Evolutionary conservation across 495 filamentous ascomycete species (phyloP).

Genomic region (Thermothielavioides terrestris): DNA sequence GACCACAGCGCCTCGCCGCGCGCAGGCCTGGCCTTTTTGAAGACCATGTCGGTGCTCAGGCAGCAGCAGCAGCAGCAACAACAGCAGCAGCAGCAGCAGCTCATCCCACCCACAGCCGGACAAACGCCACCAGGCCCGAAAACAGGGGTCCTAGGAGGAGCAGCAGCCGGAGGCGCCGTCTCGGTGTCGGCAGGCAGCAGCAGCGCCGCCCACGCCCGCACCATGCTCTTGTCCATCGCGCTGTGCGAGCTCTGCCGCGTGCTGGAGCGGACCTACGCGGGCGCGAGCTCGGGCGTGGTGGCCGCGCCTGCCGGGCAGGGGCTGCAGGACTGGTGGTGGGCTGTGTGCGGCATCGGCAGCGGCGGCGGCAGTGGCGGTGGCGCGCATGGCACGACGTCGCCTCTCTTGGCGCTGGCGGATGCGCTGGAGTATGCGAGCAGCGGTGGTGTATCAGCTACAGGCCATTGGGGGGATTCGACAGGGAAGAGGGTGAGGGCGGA

Average conservation of each 20-base stretch:
- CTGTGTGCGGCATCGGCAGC: too few species aligned
- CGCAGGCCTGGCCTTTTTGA: constrained; percentile 9
- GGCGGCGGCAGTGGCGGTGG: not conserved
- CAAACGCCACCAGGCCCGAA: too few species aligned
- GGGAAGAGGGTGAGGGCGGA: not conserved
- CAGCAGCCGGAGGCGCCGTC: too few species aligned
- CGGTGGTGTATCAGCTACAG: not conserved
- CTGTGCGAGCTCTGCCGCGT: constrained; percentile 17
- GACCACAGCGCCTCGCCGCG: not conserved
- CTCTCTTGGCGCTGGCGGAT: not conserved
- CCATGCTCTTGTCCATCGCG: constrained; percentile 3
- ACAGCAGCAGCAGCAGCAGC: not conserved
- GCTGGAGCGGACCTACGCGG: not conserved
- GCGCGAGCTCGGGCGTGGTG: too few species aligned
- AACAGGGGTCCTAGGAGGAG: too few species aligned
- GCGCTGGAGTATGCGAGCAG: not conserved
- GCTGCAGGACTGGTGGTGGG: too few species aligned
- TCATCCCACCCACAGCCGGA: too few species aligned
- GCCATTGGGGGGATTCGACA: constrained; percentile 4
- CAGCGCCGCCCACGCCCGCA: too few species aligned
- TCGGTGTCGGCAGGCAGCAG: too few species aligned
- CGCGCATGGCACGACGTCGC: too few species aligned
- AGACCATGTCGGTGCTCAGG: constrained; percentile 2
- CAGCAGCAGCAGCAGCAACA: not conserved
- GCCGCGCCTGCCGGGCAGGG: too few species aligned